Conservation (phyloP, 352 stramenopile genomes). For the Thraustochytrium striatum region DNA sequence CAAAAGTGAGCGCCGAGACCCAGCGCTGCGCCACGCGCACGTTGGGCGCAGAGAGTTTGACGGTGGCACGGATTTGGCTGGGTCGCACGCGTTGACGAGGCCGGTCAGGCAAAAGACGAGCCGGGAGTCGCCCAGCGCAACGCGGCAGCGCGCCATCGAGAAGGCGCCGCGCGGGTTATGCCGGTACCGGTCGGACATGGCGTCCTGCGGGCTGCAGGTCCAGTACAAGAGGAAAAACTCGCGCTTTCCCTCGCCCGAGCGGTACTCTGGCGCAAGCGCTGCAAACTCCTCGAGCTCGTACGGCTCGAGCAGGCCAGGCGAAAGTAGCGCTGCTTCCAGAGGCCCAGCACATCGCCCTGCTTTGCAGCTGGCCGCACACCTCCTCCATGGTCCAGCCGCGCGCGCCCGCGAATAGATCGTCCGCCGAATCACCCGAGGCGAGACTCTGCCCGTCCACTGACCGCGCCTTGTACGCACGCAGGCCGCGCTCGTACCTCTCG, state of each 20-base stretch:
- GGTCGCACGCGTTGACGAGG: slow-evolving; percentile 5
- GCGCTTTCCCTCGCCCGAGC: not conserved
- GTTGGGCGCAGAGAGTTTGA: not conserved
- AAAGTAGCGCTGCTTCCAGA: slow-evolving; percentile 37
- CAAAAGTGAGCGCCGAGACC: slow-evolving; percentile 35
- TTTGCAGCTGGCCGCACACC: slow-evolving; percentile 28
- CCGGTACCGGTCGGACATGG: slow-evolving; percentile 2
- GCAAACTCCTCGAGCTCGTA: slow-evolving; percentile 2
- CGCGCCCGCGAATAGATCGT: too few relatives aligned
- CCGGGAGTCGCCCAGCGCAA: not conserved
- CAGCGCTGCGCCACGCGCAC: not conserved
- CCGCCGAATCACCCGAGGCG: too few relatives aligned
- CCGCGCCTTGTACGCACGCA: too few relatives aligned
- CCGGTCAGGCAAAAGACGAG: not conserved
- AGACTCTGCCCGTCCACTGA: too few relatives aligned
- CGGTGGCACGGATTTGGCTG: not conserved
- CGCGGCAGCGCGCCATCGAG: not conserved
- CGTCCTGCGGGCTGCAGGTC: not conserved
- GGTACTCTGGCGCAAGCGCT: not conserved
- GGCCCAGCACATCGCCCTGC: slow-evolving; percentile 6
- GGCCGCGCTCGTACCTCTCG: too few relatives aligned
- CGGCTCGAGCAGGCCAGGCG: slow-evolving; percentile 17
- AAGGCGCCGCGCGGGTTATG: not conserved
- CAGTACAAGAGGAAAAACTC: slow-evolving; percentile 29
- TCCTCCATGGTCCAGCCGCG: slow-evolving; percentile 26